Percentiles rank a stretch among this genome's conserved stretches.
phyloP scores from a whole-genome alignment of 345 rosid genomes.

The Tarenaya hassleriana region DNA sequence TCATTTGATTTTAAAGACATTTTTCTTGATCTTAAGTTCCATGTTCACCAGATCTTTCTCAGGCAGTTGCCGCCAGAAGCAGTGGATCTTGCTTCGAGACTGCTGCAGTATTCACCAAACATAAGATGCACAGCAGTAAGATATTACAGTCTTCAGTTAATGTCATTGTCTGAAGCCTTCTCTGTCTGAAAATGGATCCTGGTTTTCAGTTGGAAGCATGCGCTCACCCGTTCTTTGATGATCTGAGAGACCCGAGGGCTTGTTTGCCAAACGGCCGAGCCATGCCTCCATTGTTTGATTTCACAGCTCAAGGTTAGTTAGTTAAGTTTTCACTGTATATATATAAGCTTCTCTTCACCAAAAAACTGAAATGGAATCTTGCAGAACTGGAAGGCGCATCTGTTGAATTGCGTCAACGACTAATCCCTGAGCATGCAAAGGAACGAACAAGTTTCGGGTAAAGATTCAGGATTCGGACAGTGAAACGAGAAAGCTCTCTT shows the following conservation, averaged over 20 bases:
- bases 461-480: background rate
- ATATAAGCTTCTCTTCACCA: no score
- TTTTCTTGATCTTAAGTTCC: background rate
- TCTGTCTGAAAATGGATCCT: background rate
- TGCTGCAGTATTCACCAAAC: constrained; percentile 77
- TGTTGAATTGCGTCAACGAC: constrained; percentile 52
- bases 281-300: constrained; percentile 68
- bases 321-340: no score
- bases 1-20: no score
- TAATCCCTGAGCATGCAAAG: constrained; percentile 52
- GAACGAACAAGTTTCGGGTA: constrained; percentile 5
- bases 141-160: background rate
- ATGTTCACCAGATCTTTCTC: constrained; percentile 46
- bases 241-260: constrained; percentile 61
- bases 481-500: background rate
- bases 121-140: constrained; percentile 75
- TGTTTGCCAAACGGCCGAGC: constrained; percentile 84
- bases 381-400: constrained; percentile 79
- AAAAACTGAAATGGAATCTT: background rate
- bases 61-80: constrained; percentile 63
- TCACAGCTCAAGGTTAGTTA: constrained; percentile 83
- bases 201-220: constrained; percentile 85
- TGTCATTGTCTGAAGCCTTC: background rate
- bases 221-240: constrained; percentile 86
- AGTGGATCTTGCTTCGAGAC: constrained; percentile 68